Percentiles rank a stretch among this genome's conserved stretches.
phyloP scores from a whole-genome alignment of 2,329 filamentous ascomycete genomes.

The Monosporascus sp. region DNA sequence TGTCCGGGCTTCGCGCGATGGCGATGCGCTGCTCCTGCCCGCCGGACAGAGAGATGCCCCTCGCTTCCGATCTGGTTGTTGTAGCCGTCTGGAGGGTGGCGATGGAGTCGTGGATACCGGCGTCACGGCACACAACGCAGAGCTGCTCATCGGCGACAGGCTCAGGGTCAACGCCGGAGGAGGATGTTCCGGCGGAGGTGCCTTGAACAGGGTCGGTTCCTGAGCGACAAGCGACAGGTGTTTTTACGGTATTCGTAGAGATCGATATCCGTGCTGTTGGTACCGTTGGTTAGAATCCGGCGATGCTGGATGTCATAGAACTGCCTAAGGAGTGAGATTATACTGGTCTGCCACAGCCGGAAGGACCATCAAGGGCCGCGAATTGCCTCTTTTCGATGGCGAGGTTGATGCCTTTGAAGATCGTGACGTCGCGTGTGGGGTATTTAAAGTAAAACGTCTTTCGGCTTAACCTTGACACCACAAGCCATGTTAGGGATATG shows the following conservation, averaged over 20 bases:
- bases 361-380: slow-evolving; percentile 63
- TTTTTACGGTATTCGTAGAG: slow-evolving; percentile 55
- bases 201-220: slow-evolving; percentile 65
- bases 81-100: slow-evolving; percentile 59
- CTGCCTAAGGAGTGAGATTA: slow-evolving; percentile 59
- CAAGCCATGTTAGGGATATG: slow-evolving; percentile 39
- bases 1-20: slow-evolving; percentile 60
- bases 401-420: slow-evolving; percentile 58
- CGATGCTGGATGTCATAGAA: slow-evolving; percentile 68
- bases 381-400: slow-evolving; percentile 64
- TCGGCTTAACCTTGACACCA: slow-evolving; percentile 52
- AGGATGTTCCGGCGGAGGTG: slow-evolving; percentile 57
- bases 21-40: slow-evolving; percentile 64
- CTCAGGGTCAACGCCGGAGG: slow-evolving; percentile 49
- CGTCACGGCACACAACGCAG: slow-evolving; percentile 47
- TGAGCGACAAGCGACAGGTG: slow-evolving; percentile 64
- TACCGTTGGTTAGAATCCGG: slow-evolving; percentile 57
- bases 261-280: slow-evolving; percentile 53
- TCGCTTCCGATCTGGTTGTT: slow-evolving; percentile 52
- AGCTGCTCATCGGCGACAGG: slow-evolving; percentile 45
- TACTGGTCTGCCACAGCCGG: slow-evolving; percentile 66
- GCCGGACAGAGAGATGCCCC: slow-evolving; percentile 42
- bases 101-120: slow-evolving; percentile 62
- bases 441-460: slow-evolving; percentile 55
- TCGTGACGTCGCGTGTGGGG: slow-evolving; percentile 49